Evolutionary conservation across 1,284 basidiomycete genomes (phyloP), one percentile per base, ranked within the genome.

Genomic region (Cerrena zonata): DNA sequence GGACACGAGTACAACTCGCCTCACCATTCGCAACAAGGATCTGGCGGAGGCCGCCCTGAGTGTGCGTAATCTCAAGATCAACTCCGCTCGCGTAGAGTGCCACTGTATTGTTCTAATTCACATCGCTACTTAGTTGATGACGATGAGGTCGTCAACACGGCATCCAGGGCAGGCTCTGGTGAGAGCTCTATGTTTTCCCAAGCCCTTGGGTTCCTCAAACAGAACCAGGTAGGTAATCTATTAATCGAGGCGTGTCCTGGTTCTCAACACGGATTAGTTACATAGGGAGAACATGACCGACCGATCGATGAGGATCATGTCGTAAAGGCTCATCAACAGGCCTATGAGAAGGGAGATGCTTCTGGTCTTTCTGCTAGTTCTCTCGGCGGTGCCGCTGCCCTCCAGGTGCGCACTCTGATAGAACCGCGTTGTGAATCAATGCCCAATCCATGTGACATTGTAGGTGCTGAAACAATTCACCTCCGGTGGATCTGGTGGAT

Each of bases 371-470:
- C 71, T 56, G 82, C 88, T 2, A 68, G 72, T 39, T 76, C 78
- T 12, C 67, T 91, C 53, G 87, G 88, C 25, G 76, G 82, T 50
- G 89, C 88, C n/a, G 86, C 87, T 21, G 87, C 87, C 24, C 53
- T 90, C 57, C 79, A 91, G 76, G 87, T 82, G 58, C 50, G 64
- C 47, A 13, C 24, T 23, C 11, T 18, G 13, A 22, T 34, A 41
- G 24, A 24, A n/a, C n/a, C n/a, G n/a, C 47, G 10, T 42, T 26
- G 19, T 12, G 18, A 4, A n/a, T 40, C n/a, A 22, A 3, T 19
- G 25, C 15, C 39, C 25, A 26, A 27, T 19, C 24, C 36, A 37
- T 26, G n/a, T 47, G 5, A 13, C 13, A 24, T 48, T 4, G n/a
- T 53, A 86, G 83, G 72, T 72, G 7, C 63, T 86, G 52, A 80